phyloP scores from a whole-genome alignment of 441 rosid genomes.

The Geranium incanum region DNA sequence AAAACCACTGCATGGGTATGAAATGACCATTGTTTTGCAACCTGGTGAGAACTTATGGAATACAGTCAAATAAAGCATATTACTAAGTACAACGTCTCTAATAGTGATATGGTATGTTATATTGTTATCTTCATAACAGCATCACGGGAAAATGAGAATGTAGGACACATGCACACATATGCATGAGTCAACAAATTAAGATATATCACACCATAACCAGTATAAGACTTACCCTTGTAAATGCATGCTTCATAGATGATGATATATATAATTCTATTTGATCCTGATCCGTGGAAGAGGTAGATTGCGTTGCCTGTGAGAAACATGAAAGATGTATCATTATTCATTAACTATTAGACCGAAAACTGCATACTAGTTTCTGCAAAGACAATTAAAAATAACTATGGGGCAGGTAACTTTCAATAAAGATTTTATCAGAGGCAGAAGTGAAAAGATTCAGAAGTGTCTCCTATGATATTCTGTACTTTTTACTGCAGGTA shows the following conservation, averaged over 20 bases:
- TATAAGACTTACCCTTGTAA: constrained; percentile 63
- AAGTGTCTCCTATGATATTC: constrained; percentile 2
- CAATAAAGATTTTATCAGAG: not conserved
- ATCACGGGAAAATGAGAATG: not conserved
- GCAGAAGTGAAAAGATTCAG: not conserved
- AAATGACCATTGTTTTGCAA: not conserved
- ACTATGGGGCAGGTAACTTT: not conserved
- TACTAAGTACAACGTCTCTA: not conserved
- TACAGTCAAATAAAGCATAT: not conserved
- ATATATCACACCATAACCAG: constrained; percentile 5
- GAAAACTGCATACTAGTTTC: not conserved
- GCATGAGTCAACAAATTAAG: constrained; percentile 4
- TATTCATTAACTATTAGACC: constrained; percentile 15
- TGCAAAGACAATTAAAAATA: constrained; percentile 1
- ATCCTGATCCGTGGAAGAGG: constrained; percentile 59
- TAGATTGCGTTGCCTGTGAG: constrained; percentile 59
- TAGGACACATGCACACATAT: not conserved
- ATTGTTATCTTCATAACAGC: not conserved
- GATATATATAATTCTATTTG: constrained; percentile 78
- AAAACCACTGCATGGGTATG: not conserved
- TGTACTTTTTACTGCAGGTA: not conserved
- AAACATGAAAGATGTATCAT: constrained; percentile 22
- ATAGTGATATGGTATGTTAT: not conserved
- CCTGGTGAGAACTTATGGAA: not conserved
- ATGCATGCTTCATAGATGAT: constrained; percentile 74